Evolutionary conservation across 1,284 basidiomycete species (phyloP), one percentile per base, ranked within the genome.

Genomic region (Grifola frondosa): DNA sequence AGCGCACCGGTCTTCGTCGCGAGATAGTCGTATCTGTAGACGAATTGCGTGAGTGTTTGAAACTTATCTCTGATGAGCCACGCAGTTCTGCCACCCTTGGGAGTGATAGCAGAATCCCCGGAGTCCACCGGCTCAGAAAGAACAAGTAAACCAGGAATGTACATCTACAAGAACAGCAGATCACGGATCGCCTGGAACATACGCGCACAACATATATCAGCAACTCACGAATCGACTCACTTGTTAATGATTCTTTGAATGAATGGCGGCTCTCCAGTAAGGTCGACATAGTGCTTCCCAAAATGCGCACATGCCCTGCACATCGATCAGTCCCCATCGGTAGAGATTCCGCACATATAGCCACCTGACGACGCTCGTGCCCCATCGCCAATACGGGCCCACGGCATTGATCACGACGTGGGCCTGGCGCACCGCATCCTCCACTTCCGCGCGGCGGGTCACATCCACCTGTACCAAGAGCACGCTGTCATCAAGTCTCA

Each of bases 401-500:
- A 83, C 75, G 20, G 79, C 68, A 54, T 82, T 88, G 43, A 88
- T 77, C 28, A 88, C 74, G 16, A 89, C 81, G 38, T 72, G 74
- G 3, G 76, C 67, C 17, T 59, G 59, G 51, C 71, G 70, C n/a
- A 88, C 77, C 3, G 68, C 74, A 4, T 56, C 63, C 42, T 83
- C 77, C 1, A 88, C 58, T 22, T 76, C 65, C 12, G 65, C 62
- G 7, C 52, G 53, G 15, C 75, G 65, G 16, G 68, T 67, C 8
- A 82, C 71, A 49, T 87, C 80, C 17, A 84, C 65, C n/a, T 72
- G 60, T 21, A 78, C 69, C 23, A 67, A 42, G 29, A 57, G 61
- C 13, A 83, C 70, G 15, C 65, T 63, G 8, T 66, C 60, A n/a
- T 65, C 62, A 16, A 78, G 60, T 19, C 56, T 56, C 30, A 73